phyloP scores from a whole-genome alignment of 257 asterid species.

The Striga asiatica region DNA sequence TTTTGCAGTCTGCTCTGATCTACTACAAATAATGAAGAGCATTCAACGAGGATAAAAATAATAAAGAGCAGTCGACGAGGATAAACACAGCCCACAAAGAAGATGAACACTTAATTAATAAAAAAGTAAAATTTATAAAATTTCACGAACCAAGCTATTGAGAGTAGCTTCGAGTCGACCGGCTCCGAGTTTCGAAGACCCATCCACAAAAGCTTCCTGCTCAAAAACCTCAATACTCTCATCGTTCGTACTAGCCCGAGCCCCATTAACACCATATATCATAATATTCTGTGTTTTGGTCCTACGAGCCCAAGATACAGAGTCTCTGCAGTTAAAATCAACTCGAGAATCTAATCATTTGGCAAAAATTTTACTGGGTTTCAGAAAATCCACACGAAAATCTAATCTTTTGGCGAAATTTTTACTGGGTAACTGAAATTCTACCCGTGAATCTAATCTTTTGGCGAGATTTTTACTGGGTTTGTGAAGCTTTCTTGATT shows the following conservation, averaged over 20 bases:
- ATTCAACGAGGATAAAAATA: no score
- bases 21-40: no score
- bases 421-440: no score
- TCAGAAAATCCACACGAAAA: no score
- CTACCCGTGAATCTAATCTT: no score
- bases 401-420: no score
- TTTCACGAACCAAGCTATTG: slow-evolving; percentile 43
- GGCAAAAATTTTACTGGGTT: slow-evolving; percentile 11
- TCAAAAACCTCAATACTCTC: slow-evolving; percentile 33
- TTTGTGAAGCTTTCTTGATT: slow-evolving; percentile 1
- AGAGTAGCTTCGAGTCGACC: slow-evolving; percentile 41
- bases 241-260: slow-evolving; percentile 16
- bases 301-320: slow-evolving; percentile 15
- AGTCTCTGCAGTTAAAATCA: slow-evolving; percentile 8
- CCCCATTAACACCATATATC: slow-evolving; percentile 20
- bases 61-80: background rate
- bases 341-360: slow-evolving; percentile 20
- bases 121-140: background rate
- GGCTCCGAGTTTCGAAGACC: slow-evolving; percentile 15
- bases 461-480: no score
- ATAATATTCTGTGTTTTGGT: slow-evolving; percentile 9
- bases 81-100: no score
- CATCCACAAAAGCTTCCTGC: slow-evolving; percentile 37
- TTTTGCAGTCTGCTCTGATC: no score
- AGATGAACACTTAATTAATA: no score